These are phyloP conservation scores for Candida schatavii DNA, from an alignment of 805 yeast species.

Conservation along the genomic window DNA sequence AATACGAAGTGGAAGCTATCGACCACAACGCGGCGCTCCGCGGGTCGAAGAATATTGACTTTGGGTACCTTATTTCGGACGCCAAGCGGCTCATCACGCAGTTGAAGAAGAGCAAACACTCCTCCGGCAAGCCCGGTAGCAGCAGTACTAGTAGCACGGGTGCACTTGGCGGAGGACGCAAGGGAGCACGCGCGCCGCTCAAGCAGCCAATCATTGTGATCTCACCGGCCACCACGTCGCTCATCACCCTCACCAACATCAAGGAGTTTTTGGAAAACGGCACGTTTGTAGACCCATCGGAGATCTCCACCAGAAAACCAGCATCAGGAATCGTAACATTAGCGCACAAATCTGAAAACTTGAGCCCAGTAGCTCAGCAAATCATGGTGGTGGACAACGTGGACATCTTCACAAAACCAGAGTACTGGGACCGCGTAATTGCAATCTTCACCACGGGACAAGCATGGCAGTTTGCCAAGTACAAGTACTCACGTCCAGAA, in stretches of 20 bases:
- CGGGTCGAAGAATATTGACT: slow-evolving; percentile 65
- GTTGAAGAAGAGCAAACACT: slow-evolving; percentile 33
- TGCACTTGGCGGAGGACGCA: not conserved
- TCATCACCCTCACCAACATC: slow-evolving; percentile 37
- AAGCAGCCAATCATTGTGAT: slow-evolving; percentile 43
- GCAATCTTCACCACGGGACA: slow-evolving; percentile 97
- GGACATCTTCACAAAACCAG: slow-evolving; percentile 81
- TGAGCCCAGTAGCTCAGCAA: slow-evolving; percentile 51
- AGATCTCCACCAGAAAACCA: slow-evolving; percentile 30
- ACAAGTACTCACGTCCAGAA: slow-evolving; percentile 80
- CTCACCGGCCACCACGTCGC: slow-evolving; percentile 45
- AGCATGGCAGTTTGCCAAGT: slow-evolving; percentile 91
- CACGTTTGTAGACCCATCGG: slow-evolving; percentile 54
- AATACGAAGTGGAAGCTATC: slow-evolving; percentile 48
- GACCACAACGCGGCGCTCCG: slow-evolving; percentile 62
- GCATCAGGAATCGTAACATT: slow-evolving; percentile 46
- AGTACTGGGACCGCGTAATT: slow-evolving; percentile 96
- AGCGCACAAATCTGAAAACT: slow-evolving; percentile 51
- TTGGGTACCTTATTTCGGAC: slow-evolving; percentile 65
- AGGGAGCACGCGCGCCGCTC: slow-evolving; percentile 13
- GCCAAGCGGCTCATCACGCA: slow-evolving; percentile 57
- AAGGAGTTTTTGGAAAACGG: slow-evolving; percentile 65
- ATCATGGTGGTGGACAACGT: slow-evolving; percentile 86
- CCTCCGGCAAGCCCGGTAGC: slow-evolving; percentile 6
- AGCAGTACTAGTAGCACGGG: not conserved